Evolutionary conservation across 2,329 filamentous ascomycete species (phyloP).

Genomic region (Colletotrichum limetticola): DNA sequence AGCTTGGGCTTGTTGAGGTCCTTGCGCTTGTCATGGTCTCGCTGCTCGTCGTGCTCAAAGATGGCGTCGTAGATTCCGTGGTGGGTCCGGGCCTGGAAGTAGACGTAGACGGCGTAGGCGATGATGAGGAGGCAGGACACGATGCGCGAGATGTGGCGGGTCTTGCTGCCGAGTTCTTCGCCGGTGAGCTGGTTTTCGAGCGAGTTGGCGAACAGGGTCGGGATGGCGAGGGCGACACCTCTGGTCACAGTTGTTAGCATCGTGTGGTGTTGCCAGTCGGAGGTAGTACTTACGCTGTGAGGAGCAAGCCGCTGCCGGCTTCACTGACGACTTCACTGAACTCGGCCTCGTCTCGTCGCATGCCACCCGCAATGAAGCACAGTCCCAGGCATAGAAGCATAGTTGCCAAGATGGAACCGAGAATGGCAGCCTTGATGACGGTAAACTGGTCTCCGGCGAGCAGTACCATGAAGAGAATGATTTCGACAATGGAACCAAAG

Average conservation of each 20-base stretch:
- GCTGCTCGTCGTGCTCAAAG: constrained; percentile 76
- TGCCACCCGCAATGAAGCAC: constrained; percentile 82
- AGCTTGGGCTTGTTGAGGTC: constrained; percentile 74
- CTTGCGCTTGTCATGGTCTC: constrained; percentile 71
- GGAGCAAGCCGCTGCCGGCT: constrained; percentile 78
- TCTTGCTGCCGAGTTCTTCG: constrained; percentile 59
- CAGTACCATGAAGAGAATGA: constrained; percentile 84
- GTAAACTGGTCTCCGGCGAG: constrained; percentile 65
- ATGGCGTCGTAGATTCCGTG: constrained; percentile 81
- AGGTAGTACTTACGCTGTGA: constrained; percentile 75
- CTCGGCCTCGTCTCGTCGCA: constrained; percentile 73
- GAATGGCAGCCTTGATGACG: constrained; percentile 86
- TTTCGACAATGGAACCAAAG: constrained; percentile 81
- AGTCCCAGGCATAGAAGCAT: constrained; percentile 82
- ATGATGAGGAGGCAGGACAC: constrained; percentile 77
- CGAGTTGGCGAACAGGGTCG: constrained; percentile 66
- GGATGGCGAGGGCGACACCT: constrained; percentile 53
- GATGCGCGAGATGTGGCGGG: constrained; percentile 75
- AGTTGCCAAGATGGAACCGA: constrained; percentile 86
- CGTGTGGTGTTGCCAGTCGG: background rate
- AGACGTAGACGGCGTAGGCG: constrained; percentile 74
- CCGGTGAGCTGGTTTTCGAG: constrained; percentile 33
- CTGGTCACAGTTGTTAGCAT: constrained; percentile 36
- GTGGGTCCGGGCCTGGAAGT: constrained; percentile 81
- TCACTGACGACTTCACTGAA: constrained; percentile 84